Base-by-base conservation (phyloP, 2,329 filamentous ascomycete genomes). In the Taxawa tesnikishii region DNA sequence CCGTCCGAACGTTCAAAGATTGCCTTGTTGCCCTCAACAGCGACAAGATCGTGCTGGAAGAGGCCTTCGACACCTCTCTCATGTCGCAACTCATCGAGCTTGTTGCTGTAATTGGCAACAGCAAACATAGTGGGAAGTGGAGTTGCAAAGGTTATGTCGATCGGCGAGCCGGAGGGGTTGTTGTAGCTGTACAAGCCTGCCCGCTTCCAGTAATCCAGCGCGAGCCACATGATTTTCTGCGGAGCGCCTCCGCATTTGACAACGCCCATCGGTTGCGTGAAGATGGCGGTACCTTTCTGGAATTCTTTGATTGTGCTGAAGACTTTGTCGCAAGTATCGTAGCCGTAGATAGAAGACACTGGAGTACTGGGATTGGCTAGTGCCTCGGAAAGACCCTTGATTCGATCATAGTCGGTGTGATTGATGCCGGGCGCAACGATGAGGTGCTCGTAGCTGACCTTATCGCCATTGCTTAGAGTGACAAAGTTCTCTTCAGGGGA, bases 401-500 rank as follows among this genome's bases (percentile, higher is more conserved):
- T 40, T 18, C 37, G 38, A 31, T 32, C 33, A 30, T 37, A 39
- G 17, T 39, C 34, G 34, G 41, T 32, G n/a, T n/a, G n/a, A 6
- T 31, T 38, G 15, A 42, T 39, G 15, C 42, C 38, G 0, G 75
- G 74, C 0, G 55, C 73, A 0, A 80, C 73, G 19, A 80, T 62
- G 2, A 80, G 62, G 5, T 79, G 73, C 38, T 79, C 72, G 42
- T 80, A 80, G 46, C 49, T 59, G 28, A 80, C 42, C 44, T 58
- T 65, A 43, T 69, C 62, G 33, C 73, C 73, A 38, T 67, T 68
- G 33, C 46, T 54, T 2, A 79, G 62, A 0, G 63, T 70, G 31
- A 79, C 51, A 2, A 50, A 49, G 50, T 76, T 79, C 14, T 73
- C 53, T 17, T 70, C 63, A 0, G 75, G 75, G 0, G 58, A 38